These are phyloP conservation scores for Orychophragmus violaceus DNA, from an alignment of 345 rosid species.

Conservation along the genomic window DNA sequence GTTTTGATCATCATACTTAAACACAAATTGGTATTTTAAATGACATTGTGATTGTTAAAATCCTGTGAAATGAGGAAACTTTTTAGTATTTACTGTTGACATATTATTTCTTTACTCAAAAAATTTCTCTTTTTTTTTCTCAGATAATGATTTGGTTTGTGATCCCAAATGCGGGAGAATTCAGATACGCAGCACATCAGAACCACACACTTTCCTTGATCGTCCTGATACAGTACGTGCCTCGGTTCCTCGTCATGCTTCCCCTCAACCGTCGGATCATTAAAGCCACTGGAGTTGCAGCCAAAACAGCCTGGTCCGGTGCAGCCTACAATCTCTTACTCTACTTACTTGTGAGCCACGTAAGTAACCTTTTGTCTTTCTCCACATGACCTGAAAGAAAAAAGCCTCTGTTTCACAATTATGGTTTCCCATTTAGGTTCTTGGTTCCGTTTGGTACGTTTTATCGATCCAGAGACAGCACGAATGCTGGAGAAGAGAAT, in stretches of 20 bases:
- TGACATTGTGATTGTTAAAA: background rate
- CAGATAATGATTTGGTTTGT: constrained; percentile 77
- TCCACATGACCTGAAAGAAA: background rate
- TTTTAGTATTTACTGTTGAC: background rate
- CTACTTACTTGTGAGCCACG: constrained; percentile 73
- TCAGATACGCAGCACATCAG: constrained; percentile 37
- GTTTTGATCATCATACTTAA: background rate
- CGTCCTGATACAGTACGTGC: constrained; percentile 73
- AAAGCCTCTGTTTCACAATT: background rate
- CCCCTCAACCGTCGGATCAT: constrained; percentile 67
- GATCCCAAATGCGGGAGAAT: constrained; percentile 48
- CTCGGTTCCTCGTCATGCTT: constrained; percentile 64
- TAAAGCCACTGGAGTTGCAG: constrained; percentile 74
- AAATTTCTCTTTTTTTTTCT: background rate
- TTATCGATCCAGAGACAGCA: constrained; percentile 64
- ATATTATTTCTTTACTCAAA: background rate
- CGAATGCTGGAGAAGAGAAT: constrained; percentile 59
- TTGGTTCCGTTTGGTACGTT: constrained; percentile 79
- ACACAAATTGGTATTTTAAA: background rate
- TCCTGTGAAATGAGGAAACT: background rate
- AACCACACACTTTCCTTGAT: constrained; percentile 71
- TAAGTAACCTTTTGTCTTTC: constrained; percentile 28
- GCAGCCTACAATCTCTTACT: constrained; percentile 77
- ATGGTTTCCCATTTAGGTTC: constrained; percentile 34
- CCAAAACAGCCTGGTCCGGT: constrained; percentile 90